These are phyloP conservation scores for Rhodomyrtus tomentosa DNA, from an alignment of 345 rosid genomes.

Conservation along the genomic window DNA sequence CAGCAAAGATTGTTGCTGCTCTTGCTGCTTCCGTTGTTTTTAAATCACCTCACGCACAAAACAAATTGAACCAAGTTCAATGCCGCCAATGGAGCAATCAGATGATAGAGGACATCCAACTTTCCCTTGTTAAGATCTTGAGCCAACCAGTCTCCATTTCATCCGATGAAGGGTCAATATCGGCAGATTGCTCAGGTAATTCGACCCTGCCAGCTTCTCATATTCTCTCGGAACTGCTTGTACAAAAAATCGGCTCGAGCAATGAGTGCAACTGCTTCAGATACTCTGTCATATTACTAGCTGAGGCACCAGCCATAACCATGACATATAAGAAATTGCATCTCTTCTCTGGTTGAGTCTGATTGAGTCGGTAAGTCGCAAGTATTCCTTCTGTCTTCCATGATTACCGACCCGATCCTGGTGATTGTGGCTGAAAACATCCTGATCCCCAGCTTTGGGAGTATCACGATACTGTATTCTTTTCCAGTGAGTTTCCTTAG, in stretches of 20 bases:
- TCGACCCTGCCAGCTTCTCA: conserved; percentile 30
- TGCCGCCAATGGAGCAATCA: conserved; percentile 16
- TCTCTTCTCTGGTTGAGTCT: conserved; percentile 25
- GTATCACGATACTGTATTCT: conserved; percentile 14
- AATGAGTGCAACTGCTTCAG: conserved; percentile 24
- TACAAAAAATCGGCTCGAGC: conserved; percentile 26
- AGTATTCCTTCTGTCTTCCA: conserved; percentile 32
- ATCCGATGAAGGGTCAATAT: conserved; percentile 14
- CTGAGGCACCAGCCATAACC: conserved; percentile 41
- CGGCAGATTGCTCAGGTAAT: conserved; percentile 18
- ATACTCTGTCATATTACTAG: conserved; percentile 26
- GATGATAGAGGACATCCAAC: conserved; percentile 22
- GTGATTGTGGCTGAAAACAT: conserved; percentile 19
- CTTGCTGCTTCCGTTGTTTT: conserved; percentile 10
- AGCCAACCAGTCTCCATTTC: conserved; percentile 21
- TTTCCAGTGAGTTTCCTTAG: conserved; percentile 8
- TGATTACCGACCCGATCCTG: conserved; percentile 24
- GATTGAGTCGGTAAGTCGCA: conserved; percentile 31
- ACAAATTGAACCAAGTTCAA: conserved; percentile 18
- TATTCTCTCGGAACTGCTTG: conserved; percentile 42
- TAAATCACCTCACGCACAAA: conserved; percentile 18
- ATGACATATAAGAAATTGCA: conserved; percentile 42
- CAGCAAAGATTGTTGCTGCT: neutral
- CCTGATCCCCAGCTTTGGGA: conserved; percentile 26
- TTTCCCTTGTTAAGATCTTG: conserved; percentile 35